Conservation (phyloP, 1,139 yeast species). For the Debaryomyces sp. region DNA sequence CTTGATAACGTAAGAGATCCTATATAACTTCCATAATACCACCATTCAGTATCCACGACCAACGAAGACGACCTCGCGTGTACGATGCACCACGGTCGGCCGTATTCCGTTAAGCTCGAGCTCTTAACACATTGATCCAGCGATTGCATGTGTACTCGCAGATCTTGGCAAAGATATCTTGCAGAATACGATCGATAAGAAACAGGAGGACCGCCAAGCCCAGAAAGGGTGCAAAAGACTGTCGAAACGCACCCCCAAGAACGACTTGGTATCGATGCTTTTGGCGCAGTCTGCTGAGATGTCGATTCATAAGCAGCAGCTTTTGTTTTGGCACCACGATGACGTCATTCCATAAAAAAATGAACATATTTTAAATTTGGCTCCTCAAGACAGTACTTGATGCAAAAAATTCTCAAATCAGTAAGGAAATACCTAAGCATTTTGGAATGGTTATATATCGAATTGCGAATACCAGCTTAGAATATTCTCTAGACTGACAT, state of each 20-base stretch:
- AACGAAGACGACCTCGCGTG: constrained; percentile 7
- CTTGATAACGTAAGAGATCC: neutral
- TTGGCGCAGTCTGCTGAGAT: constrained; percentile 10
- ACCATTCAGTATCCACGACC: constrained; percentile 4
- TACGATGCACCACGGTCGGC: constrained; percentile 14
- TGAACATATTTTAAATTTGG: too few relatives aligned
- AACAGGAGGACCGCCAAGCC: constrained; percentile 9
- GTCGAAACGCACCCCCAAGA: constrained; percentile 10
- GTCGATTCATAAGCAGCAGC: constrained; percentile 56
- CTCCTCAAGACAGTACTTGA: too few relatives aligned
- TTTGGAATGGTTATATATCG: neutral
- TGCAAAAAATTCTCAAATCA: too few relatives aligned
- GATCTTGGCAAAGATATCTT: constrained; percentile 81
- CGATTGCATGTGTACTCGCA: constrained; percentile 82
- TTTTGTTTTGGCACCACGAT: constrained; percentile 46
- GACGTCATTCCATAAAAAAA: too few relatives aligned
- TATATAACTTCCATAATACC: neutral
- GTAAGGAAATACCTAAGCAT: too few relatives aligned
- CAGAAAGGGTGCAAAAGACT: constrained; percentile 7
- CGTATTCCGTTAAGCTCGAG: constrained; percentile 51
- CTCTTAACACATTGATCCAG: constrained; percentile 72
- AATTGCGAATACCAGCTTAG: neutral
- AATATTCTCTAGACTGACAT: neutral
- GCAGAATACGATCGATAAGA: constrained; percentile 37
- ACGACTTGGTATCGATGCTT: constrained; percentile 30